Percentiles rank a stretch among this genome's conserved stretches.
Conservation (phyloP, 768 basidiomycete species). For the Termitomyces sp. region DNA sequence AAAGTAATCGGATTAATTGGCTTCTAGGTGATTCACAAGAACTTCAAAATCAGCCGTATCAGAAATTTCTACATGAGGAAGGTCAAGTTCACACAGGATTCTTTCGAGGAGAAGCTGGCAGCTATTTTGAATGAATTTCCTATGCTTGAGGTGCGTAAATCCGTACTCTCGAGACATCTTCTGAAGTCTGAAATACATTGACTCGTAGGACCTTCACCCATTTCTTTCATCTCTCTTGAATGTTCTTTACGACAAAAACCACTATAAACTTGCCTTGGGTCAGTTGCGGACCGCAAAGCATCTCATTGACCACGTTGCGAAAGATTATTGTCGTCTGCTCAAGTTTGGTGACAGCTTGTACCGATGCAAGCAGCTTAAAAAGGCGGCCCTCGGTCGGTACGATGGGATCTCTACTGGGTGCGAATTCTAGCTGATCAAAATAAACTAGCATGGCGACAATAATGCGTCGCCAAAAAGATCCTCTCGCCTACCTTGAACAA, state of each 20-base stretch:
- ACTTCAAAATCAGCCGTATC: constrained; percentile 99
- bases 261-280: constrained; percentile 97
- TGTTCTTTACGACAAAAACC: constrained; percentile 99
- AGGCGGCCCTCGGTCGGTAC: constrained; percentile 92
- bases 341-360: constrained; percentile 98
- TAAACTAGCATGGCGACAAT: constrained; percentile 92
- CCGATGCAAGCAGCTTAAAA: constrained; percentile 97
- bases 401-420: constrained; percentile 22
- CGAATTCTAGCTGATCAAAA: constrained; percentile 2
- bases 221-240: constrained; percentile 95
- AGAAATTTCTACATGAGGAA: constrained; percentile 99
- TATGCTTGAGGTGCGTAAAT: constrained; percentile 80
- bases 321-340: constrained; percentile 93
- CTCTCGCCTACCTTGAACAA: constrained; percentile 96
- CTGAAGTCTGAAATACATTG: neutral
- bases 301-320: constrained; percentile 94
- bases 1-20: neutral
- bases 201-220: constrained; percentile 77
- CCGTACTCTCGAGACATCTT: neutral
- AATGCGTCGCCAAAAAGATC: constrained; percentile 98
- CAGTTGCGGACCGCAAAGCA: constrained; percentile 94
- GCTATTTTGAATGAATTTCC: constrained; percentile 96
- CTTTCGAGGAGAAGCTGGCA: constrained; percentile 92
- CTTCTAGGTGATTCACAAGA: constrained; percentile 91
- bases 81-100: constrained; percentile 97